Base-by-base conservation (phyloP, 78 protist species). In the Tieghemostelium lacteum region DNA sequence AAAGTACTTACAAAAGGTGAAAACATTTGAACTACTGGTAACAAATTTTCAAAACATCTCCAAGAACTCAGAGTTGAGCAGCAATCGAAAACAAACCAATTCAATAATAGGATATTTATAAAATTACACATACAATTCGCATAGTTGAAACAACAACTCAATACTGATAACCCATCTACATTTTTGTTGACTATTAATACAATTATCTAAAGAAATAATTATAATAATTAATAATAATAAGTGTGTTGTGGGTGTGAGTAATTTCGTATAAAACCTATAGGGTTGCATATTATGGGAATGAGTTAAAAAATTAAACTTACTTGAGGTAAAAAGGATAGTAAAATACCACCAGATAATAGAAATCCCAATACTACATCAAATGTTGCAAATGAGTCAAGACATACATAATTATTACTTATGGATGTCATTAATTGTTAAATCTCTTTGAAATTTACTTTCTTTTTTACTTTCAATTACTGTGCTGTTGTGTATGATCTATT, bases 101-200 rank as follows among this genome's bases (percentile, higher is more conserved):
- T 80, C 36, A 80, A 67, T 57, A 67, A 80, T 26, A 80, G 24
- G 6, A 49, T 50, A 67, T 80, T 80, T 17, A 80, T n/a, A 57
- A 80, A 67, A 17, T 75, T 80, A 20, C 77, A 72, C 88, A 80
- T 80, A 29, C 88, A 80, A 57, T 80, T 80, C 10, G 66, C 88
- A 80, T 57, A 80, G 52, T 80, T 80, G 19, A 80, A 80, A 75
- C 88, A 80, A 67, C 88, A 80, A 58, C 74, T 80, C 37, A 80
- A 67, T 20, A 80, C 75, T 37, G 88, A 80, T 52, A 80, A 54
- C 54, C 88, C 88, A 66, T 80, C 88, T n/a, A 80, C 76, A 67
- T 80, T 80, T 76, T 80, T 80, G 54, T 76, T 80, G 14, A 67
- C 39, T 6, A 65, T 67, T 45, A 80, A 24, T 2, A 80, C 88